Percentiles rank a stretch among this genome's conserved stretches.
Evolutionary conservation across 2,329 filamentous ascomycete species (phyloP).

Genomic region (Cytospora leucostoma): DNA sequence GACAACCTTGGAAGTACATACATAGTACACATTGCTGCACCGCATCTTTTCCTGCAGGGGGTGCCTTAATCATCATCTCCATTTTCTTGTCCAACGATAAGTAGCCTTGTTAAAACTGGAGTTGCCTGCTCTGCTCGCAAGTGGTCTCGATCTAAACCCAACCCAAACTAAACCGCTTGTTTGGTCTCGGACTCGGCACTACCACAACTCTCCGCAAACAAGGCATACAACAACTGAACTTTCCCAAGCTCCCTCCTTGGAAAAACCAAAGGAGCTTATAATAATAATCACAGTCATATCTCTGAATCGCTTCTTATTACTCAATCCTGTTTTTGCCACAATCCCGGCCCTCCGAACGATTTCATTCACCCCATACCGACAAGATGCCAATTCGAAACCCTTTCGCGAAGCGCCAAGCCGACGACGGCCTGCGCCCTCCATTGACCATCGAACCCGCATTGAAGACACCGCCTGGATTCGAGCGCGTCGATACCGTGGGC

Average conservation of each 20-base stretch:
- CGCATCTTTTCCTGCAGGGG: not conserved
- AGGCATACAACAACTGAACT: no score
- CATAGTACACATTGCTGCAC: not conserved
- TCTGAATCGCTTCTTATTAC: not conserved
- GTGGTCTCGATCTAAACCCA: not conserved
- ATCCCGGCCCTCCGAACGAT: conserved; percentile 7
- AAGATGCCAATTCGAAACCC: conserved; percentile 74
- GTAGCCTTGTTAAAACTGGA: not conserved
- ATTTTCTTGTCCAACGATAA: not conserved
- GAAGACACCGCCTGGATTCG: conserved; percentile 48
- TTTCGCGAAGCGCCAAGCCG: conserved; percentile 61
- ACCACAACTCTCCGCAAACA: no score
- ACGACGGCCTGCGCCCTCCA: conserved; percentile 54
- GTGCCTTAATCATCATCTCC: not conserved
- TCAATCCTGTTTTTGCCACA: conserved; percentile 1
- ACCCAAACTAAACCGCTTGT: not conserved
- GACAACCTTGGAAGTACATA: not conserved
- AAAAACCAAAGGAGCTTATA: no score
- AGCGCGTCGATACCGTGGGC: conserved; percentile 63
- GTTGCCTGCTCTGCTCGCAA: not conserved
- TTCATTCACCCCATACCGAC: not conserved
- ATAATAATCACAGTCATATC: no score
- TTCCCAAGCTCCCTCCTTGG: no score
- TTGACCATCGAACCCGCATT: conserved; percentile 44
- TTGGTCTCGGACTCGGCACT: not conserved